Evolutionary conservation across 139 green algal genomes (phyloP).

Genomic region (Desmodesmus armatus): DNA sequence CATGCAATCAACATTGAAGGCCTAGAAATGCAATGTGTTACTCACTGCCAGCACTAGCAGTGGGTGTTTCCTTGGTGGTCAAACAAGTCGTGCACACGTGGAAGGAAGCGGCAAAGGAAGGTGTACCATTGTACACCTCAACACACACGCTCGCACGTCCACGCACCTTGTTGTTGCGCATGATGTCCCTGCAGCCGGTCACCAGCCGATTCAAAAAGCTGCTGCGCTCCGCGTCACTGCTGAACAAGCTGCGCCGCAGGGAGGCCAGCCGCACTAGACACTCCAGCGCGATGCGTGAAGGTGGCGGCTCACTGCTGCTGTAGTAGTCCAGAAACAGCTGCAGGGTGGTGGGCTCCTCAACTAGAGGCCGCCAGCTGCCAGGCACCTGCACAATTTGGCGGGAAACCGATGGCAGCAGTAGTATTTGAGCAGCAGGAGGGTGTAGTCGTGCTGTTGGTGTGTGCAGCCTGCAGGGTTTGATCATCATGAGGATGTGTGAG

Average conservation of each 20-base stretch:
- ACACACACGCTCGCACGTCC: no score
- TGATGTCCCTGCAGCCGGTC: constrained; percentile 51
- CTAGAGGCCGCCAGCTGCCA: constrained; percentile 77
- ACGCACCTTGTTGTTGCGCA: no score
- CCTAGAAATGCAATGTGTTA: no score
- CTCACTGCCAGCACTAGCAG: not conserved
- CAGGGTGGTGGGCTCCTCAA: constrained; percentile 92
- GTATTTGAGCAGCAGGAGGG: no score
- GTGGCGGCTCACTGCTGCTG: constrained; percentile 76
- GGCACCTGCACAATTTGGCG: constrained; percentile 88
- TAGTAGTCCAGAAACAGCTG: constrained; percentile 96
- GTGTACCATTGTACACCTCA: no score
- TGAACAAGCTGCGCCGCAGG: constrained; percentile 93
- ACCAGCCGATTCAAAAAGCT: constrained; percentile 89
- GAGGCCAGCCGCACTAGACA: constrained; percentile 83
- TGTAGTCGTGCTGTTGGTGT: no score
- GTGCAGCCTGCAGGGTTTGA: no score
- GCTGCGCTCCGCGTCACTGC: constrained; percentile 84
- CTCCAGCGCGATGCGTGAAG: constrained; percentile 66
- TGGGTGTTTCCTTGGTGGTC: no score
- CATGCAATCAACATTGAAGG: constrained; percentile 72
- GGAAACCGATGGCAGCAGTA: not conserved
- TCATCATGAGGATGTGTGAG: no score
- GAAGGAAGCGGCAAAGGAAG: no score
- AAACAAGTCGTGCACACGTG: no score